Evolutionary conservation across 176 grass and related monocot genomes (phyloP).

Genomic region (Hordeum marinum): DNA sequence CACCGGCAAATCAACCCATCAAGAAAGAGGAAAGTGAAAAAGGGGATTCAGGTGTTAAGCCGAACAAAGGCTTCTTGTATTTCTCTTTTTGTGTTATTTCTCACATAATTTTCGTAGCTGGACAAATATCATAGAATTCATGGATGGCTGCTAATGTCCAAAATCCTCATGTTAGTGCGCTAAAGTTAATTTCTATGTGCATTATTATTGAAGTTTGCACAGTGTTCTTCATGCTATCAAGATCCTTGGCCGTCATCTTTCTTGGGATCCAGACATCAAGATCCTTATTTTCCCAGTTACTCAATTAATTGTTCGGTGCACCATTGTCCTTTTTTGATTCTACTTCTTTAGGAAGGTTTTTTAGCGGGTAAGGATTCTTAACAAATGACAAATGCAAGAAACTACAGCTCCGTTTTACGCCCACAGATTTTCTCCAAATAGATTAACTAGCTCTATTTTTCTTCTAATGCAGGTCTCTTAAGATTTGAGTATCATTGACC

Average conservation of each 20-base stretch:
- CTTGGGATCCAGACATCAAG: slow-evolving; percentile 77
- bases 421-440: too few species aligned
- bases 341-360: slow-evolving; percentile 76
- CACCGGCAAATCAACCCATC: slow-evolving; percentile 59
- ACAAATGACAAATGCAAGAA: too few species aligned
- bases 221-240: slow-evolving; percentile 49
- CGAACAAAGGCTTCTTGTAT: slow-evolving; percentile 74
- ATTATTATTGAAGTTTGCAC: slow-evolving; percentile 52
- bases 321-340: slow-evolving; percentile 88
- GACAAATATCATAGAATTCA: slow-evolving; percentile 84
- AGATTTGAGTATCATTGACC: slow-evolving; percentile 81
- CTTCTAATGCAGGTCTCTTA: slow-evolving; percentile 57
- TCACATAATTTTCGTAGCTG: slow-evolving; percentile 52
- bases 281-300: slow-evolving; percentile 72
- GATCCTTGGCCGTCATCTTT: slow-evolving; percentile 42
- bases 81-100: slow-evolving; percentile 31
- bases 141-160: slow-evolving; percentile 93
- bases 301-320: slow-evolving; percentile 61
- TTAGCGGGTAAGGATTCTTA: slow-evolving; percentile 68
- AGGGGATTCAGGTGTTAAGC: slow-evolving; percentile 65
- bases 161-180: slow-evolving; percentile 49
- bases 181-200: slow-evolving; percentile 70
- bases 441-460: not conserved
- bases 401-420: too few species aligned
- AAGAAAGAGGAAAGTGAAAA: slow-evolving; percentile 85